A percentile compares a stretch with the other conserved stretches of the same genome.
Conservation (phyloP, 495 filamentous ascomycete genomes). For the Cercophora newfieldiana region DNA sequence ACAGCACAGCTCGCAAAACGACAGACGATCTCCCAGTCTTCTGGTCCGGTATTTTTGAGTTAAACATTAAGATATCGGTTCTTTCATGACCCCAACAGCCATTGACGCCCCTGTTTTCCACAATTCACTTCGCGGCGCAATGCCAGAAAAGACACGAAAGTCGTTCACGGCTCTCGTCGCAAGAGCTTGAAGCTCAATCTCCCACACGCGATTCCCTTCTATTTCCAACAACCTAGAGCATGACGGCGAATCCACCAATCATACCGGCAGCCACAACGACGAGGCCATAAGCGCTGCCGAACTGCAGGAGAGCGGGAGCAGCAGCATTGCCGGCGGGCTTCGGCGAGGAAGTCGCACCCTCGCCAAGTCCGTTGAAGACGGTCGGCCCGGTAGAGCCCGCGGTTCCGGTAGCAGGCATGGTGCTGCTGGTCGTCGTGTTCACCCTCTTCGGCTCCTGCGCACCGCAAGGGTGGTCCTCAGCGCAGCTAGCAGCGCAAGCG, state of each 20-base stretch:
- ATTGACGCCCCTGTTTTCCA: constrained; percentile 2
- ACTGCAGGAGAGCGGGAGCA: constrained; percentile 44
- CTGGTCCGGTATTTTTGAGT: not conserved
- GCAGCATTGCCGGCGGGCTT: constrained; percentile 26
- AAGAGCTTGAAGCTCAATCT: not conserved
- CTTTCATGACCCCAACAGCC: not conserved
- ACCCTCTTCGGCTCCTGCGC: constrained; percentile 65
- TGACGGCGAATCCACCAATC: constrained; percentile 62
- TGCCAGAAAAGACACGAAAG: constrained; percentile 5
- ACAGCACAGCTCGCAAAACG: not conserved
- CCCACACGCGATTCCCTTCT: not conserved
- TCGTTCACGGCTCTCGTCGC: not conserved
- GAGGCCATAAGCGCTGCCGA: constrained; percentile 61
- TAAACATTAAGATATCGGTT: constrained; percentile 15
- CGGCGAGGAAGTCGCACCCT: constrained; percentile 30
- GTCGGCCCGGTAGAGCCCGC: constrained; percentile 18
- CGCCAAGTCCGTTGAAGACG: constrained; percentile 54
- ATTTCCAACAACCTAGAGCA: constrained; percentile 47
- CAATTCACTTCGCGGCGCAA: constrained; percentile 1
- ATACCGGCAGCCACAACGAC: constrained; percentile 57
- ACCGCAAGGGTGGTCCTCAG: constrained; percentile 74
- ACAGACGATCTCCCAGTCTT: not conserved
- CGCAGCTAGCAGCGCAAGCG: constrained; percentile 63
- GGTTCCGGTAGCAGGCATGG: constrained; percentile 33
- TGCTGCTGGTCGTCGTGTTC: constrained; percentile 58